Percentiles rank a stretch among this genome's conserved stretches.
Evolutionary conservation across 371 early-diverging fungal species (phyloP).

Genomic region (Rhizopus arrhizus): DNA sequence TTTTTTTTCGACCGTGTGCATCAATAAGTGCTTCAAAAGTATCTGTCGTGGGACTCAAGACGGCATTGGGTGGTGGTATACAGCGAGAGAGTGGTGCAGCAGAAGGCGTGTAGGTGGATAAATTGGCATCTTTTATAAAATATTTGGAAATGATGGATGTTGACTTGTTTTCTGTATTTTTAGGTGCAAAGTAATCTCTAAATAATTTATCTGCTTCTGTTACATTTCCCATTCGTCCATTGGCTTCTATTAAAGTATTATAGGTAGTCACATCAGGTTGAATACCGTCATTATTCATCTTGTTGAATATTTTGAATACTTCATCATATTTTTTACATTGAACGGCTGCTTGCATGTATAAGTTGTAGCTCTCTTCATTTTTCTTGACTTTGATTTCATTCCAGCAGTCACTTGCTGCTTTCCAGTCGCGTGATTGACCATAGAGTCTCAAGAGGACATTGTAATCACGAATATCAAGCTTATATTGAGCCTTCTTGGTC

Average conservation of each 20-base stretch:
- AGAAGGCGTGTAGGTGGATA: conserved; percentile 5
- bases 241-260: conserved; percentile 43
- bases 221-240: conserved; percentile 40
- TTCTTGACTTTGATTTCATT: conserved; percentile 14
- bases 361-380: conserved; percentile 38
- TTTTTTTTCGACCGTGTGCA: conserved; percentile 44
- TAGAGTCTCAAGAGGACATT: conserved; percentile 48
- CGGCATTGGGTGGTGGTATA: conserved; percentile 12
- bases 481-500: conserved; percentile 24
- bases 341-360: conserved; percentile 47
- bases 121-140: conserved; percentile 2
- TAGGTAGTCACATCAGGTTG: conserved; percentile 40
- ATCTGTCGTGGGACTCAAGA: conserved; percentile 27
- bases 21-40: conserved; percentile 46
- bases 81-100: conserved; percentile 17
- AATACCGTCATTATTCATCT: conserved; percentile 25
- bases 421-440: conserved; percentile 40
- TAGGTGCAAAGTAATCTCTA: conserved; percentile 20
- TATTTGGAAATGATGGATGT: conserved; percentile 13
- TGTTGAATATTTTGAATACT: conserved; percentile 30
- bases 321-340: conserved; percentile 25
- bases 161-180: neutral
- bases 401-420: conserved; percentile 31
- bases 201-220: conserved; percentile 39
- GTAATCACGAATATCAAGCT: conserved; percentile 46